Evolutionary conservation across 805 yeast genomes (phyloP).

Genomic region (Starmerella stigmatis): DNA sequence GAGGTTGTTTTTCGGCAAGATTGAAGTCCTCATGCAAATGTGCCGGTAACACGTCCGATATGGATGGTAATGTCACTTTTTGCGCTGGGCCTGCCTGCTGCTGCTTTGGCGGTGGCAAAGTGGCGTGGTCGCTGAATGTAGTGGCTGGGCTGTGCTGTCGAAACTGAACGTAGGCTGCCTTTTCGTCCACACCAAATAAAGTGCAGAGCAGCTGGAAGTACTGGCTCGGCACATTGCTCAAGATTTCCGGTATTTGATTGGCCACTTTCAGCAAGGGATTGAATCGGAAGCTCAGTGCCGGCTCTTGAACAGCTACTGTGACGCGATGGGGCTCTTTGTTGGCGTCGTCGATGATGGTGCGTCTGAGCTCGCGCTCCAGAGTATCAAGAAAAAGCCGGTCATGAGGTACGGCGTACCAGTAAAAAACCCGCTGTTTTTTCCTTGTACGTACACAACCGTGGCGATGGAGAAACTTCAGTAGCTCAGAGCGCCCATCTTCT

Average conservation of each 20-base stretch:
- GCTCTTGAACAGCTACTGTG: slow-evolving; percentile 60
- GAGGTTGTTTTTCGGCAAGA: not conserved
- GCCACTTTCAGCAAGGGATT: slow-evolving; percentile 36
- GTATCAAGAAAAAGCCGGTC: slow-evolving; percentile 89
- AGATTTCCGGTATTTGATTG: slow-evolving; percentile 29
- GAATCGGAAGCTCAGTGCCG: slow-evolving; percentile 65
- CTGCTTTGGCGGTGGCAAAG: not conserved
- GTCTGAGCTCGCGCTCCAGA: slow-evolving; percentile 64
- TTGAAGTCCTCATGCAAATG: not conserved
- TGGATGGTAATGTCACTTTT: not conserved
- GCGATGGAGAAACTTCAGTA: slow-evolving; percentile 71
- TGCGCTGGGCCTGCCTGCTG: not conserved
- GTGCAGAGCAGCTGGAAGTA: slow-evolving; percentile 7
- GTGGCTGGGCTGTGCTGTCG: not conserved
- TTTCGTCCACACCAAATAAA: slow-evolving; percentile 6
- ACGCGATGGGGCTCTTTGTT: slow-evolving; percentile 33
- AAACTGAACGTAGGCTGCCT: not conserved
- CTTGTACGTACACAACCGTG: slow-evolving; percentile 86
- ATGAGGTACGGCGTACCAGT: slow-evolving; percentile 94
- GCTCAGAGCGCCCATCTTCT: slow-evolving; percentile 77
- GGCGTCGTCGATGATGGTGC: slow-evolving; percentile 12
- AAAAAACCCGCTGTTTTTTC: slow-evolving; percentile 92
- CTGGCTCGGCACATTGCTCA: slow-evolving; percentile 22
- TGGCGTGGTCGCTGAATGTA: not conserved
- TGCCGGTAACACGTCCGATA: not conserved